Conservation (phyloP, 2,329 filamentous ascomycete species). For the Periconia digitata region DNA sequence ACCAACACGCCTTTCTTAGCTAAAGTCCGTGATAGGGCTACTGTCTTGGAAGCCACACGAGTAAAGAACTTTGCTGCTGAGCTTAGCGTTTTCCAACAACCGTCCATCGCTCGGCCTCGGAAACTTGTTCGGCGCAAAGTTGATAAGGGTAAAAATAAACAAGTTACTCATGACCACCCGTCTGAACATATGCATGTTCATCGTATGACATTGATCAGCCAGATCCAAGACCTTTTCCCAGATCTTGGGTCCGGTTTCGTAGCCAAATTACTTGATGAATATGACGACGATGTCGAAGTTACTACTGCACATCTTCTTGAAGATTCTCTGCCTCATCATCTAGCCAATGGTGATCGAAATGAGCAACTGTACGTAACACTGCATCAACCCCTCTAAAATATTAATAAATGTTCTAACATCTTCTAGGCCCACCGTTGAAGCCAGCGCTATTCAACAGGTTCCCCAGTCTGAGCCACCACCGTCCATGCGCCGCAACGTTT, state of each 20-base stretch:
- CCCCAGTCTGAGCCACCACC: constrained; percentile 60
- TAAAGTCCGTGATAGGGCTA: constrained; percentile 59
- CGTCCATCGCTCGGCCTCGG: constrained; percentile 55
- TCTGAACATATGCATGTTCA: constrained; percentile 69
- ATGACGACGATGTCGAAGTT: constrained; percentile 73
- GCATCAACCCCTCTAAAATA: neutral
- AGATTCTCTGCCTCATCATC: constrained; percentile 69
- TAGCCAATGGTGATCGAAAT: constrained; percentile 64
- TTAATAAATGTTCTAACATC: constrained; percentile 12
- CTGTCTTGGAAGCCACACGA: constrained; percentile 54
- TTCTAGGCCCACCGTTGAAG: constrained; percentile 17
- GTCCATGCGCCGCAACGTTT: constrained; percentile 69
- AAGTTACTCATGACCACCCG: constrained; percentile 34
- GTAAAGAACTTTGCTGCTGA: constrained; percentile 63
- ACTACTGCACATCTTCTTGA: constrained; percentile 82
- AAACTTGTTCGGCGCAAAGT: constrained; percentile 59
- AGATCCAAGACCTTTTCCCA: constrained; percentile 92
- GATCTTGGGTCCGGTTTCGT: constrained; percentile 83
- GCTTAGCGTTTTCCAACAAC: constrained; percentile 59
- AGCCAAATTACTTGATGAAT: constrained; percentile 76
- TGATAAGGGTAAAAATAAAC: constrained; percentile 66
- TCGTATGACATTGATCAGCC: constrained; percentile 79
- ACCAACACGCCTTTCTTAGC: constrained; percentile 76
- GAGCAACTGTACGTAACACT: constrained; percentile 58
- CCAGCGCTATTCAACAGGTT: constrained; percentile 48